These are phyloP conservation scores for Thalassiosira exigua DNA, from an alignment of 352 stramenopile genomes.

Conservation along the genomic window DNA sequence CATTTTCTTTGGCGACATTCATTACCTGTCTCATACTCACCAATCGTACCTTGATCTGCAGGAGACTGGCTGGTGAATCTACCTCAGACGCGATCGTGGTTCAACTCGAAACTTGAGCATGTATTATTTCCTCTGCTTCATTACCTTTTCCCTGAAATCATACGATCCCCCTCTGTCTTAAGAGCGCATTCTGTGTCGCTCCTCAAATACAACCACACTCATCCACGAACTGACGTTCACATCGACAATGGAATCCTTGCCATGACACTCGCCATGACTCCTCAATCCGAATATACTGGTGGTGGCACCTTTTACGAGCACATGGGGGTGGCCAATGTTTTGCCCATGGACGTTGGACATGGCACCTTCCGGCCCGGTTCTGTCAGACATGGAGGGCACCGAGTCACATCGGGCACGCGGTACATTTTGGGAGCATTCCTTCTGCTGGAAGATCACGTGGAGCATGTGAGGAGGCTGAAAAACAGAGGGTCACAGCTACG, in stretches of 20 bases:
- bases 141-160: conserved; percentile 74
- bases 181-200: conserved; percentile 73
- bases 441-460: conserved; percentile 72
- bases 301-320: conserved; percentile 78
- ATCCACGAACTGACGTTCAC: conserved; percentile 79
- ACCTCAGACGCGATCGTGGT: conserved; percentile 64
- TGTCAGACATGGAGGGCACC: conserved; percentile 73
- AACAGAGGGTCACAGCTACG: conserved; percentile 72
- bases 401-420: conserved; percentile 58
- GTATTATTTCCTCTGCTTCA: conserved; percentile 66
- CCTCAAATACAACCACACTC: conserved; percentile 78
- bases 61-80: conserved; percentile 78
- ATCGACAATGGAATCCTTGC: conserved; percentile 81
- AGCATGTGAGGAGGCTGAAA: conserved; percentile 78
- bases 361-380: conserved; percentile 71
- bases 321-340: conserved; percentile 65
- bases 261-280: conserved; percentile 75
- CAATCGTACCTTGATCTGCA: conserved; percentile 4
- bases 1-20: background rate
- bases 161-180: conserved; percentile 63
- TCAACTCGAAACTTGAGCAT: conserved; percentile 64
- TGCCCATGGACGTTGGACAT: conserved; percentile 79
- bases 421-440: conserved; percentile 82
- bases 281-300: conserved; percentile 62
- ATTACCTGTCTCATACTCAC: background rate